These are phyloP conservation scores for Hamamelis virginiana DNA, from an alignment of 164 flowering plant species.

Conservation along the genomic window DNA sequence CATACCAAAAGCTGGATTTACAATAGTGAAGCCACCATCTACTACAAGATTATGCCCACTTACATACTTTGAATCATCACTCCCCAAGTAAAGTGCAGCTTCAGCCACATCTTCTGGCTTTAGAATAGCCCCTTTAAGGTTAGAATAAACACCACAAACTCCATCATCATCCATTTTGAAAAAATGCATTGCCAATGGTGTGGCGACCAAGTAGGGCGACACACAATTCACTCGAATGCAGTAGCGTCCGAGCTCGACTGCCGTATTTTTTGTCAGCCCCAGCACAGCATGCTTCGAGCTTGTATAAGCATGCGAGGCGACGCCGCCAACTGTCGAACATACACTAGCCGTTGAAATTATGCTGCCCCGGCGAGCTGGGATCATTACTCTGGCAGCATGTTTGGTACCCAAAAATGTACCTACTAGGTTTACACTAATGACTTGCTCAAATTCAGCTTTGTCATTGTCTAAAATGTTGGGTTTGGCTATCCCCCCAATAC, in stretches of 20 bases:
- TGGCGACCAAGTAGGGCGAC: slow-evolving; percentile 30
- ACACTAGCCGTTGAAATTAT: slow-evolving; percentile 37
- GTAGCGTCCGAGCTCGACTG: slow-evolving; percentile 39
- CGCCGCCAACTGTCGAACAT: slow-evolving; percentile 23
- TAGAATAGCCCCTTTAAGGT: slow-evolving; percentile 23
- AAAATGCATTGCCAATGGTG: slow-evolving; percentile 22
- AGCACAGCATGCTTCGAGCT: slow-evolving; percentile 43
- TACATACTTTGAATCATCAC: slow-evolving; percentile 41
- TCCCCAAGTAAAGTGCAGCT: slow-evolving; percentile 30
- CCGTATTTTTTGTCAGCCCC: slow-evolving; percentile 37
- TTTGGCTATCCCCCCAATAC: not conserved
- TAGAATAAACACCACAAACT: not conserved
- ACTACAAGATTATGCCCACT: slow-evolving; percentile 3
- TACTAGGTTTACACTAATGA: slow-evolving; percentile 22
- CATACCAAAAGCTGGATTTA: slow-evolving; percentile 20
- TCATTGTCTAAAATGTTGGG: slow-evolving; percentile 21
- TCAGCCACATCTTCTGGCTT: slow-evolving; percentile 35
- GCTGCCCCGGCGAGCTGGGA: slow-evolving; percentile 34
- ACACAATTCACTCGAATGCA: slow-evolving; percentile 51
- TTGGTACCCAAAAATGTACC: slow-evolving; percentile 40
- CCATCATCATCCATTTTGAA: slow-evolving; percentile 14
- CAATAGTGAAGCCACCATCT: slow-evolving; percentile 25
- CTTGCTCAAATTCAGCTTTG: slow-evolving; percentile 20
- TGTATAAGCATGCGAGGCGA: slow-evolving; percentile 38
- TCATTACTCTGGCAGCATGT: slow-evolving; percentile 54